Evolutionary conservation across 208 protist species (phyloP), one percentile per base, ranked within the genome.

Genomic region (Novymonas esmeraldas): DNA sequence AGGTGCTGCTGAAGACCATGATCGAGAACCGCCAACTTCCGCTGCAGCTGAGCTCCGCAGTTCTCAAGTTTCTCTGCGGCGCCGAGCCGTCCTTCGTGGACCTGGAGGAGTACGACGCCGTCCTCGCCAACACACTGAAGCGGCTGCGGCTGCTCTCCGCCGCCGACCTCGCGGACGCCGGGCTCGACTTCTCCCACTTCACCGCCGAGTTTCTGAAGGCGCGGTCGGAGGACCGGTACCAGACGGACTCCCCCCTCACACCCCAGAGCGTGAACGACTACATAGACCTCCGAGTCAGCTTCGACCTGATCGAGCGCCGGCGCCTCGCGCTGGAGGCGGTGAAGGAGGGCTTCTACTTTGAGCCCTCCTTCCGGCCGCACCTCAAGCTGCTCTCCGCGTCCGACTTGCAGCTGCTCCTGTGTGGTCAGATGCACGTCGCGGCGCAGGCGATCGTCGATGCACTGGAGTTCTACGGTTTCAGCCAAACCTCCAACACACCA

Each of bases 1-100:
- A 87, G 67, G 70, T 86, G 20, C 61, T 92, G 7, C 56, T 88
- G 9, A 92, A 92, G 80, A 87, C 54, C 68, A 78, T 92, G 38
- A 70, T 89, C 26, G 82, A 89, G 56, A 86, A 81, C 41, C 69
- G 81, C 3, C 73, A 81, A 33, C 62, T 87, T 3, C 85, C 85
- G 11, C 51, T 92, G 28, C 78, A 78, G 58, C 85, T 92, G 33
- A 89, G 79, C 80, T 59, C 73, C 6, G 66, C 77, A 1, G 77
- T 92, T 26, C 75, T 92, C 67, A 88, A 89, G 72, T 84, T 77
- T 58, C 71, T 92, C 28, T 81, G 73, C 51, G 78, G 71, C 28
- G 70, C 50, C 1, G 39, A 64, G 38, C 60, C 65, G 6, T 85
- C 78, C 34, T 82, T 92, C 13, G 59, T 77, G 3, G 85, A 91